Conservation (phyloP, 2,329 filamentous ascomycete genomes). For the Venturia nashicola region DNA sequence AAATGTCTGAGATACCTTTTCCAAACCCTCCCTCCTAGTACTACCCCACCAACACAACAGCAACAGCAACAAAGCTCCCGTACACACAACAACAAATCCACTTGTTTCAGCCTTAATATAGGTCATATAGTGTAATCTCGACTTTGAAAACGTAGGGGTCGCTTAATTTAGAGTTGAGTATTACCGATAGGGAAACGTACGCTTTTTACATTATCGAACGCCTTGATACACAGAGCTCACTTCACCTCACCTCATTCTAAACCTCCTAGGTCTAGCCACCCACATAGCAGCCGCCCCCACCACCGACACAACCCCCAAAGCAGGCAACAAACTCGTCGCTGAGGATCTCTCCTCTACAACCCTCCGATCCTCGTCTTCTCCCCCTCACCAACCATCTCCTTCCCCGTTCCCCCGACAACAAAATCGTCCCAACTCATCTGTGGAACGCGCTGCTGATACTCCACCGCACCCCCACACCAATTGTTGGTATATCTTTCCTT, state of each 20-base stretch:
- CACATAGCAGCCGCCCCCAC: background rate
- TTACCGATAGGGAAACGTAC: no score
- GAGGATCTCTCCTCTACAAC: slow-evolving; percentile 30
- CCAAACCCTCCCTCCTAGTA: no score
- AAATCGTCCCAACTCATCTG: slow-evolving; percentile 35
- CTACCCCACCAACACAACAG: background rate
- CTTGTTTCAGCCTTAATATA: no score
- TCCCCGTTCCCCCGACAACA: slow-evolving; percentile 24
- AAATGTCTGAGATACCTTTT: no score
- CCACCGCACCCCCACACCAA: slow-evolving; percentile 35
- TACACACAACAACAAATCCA: no score
- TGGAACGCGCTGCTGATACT: slow-evolving; percentile 39
- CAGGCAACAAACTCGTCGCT: background rate
- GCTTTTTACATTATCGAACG: no score
- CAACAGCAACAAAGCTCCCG: background rate
- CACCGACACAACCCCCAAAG: background rate
- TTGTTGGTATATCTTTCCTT: slow-evolving; percentile 46
- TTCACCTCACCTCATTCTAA: background rate
- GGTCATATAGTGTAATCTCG: no score
- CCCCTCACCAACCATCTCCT: slow-evolving; percentile 20
- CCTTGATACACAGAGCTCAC: no score
- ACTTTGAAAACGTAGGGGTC: no score
- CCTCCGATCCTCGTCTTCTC: slow-evolving; percentile 26
- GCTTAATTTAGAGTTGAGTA: no score
- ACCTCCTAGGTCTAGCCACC: background rate